Evolutionary conservation across 2,329 filamentous ascomycete genomes (phyloP).

Genomic region (Teratosphaeria zuluensis): DNA sequence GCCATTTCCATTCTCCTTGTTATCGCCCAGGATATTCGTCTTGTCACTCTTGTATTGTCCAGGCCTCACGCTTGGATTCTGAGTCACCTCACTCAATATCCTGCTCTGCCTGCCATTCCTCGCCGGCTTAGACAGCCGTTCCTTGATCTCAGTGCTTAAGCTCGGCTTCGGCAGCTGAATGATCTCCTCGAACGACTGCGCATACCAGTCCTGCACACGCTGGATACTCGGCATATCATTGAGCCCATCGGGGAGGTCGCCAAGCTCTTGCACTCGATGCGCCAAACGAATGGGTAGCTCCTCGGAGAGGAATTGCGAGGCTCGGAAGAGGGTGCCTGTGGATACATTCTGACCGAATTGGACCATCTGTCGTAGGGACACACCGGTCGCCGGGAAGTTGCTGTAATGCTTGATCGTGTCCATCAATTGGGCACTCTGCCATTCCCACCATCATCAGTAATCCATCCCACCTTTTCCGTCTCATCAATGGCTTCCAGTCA

Average conservation of each 20-base stretch:
- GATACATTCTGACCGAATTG: conserved; percentile 95
- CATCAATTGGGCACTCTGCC: conserved; percentile 17
- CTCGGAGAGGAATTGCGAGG: conserved; percentile 95
- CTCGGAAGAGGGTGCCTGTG: conserved; percentile 86
- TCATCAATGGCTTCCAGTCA: not conserved
- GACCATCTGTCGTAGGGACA: conserved; percentile 96
- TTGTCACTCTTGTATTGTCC: conserved; percentile 56
- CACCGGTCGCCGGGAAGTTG: conserved; percentile 90
- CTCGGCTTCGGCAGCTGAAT: conserved; percentile 72
- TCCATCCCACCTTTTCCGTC: conserved; percentile 3
- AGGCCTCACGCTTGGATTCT: conserved; percentile 79
- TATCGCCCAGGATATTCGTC: not conserved
- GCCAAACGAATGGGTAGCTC: conserved; percentile 94
- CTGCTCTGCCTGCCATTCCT: conserved; percentile 51
- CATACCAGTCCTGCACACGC: conserved; percentile 96
- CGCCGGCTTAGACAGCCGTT: conserved; percentile 63
- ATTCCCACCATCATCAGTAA: conserved; percentile 4
- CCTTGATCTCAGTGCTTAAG: conserved; percentile 64
- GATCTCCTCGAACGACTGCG: conserved; percentile 99
- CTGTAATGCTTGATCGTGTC: conserved; percentile 25
- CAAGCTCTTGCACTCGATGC: conserved; percentile 90
- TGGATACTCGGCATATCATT: conserved; percentile 97
- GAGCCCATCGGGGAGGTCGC: conserved; percentile 84
- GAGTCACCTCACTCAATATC: conserved; percentile 71
- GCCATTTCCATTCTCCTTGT: conserved; percentile 39